Evolutionary conservation across 140 eudicot species (phyloP).

Genomic region (Cichorium intybus): DNA sequence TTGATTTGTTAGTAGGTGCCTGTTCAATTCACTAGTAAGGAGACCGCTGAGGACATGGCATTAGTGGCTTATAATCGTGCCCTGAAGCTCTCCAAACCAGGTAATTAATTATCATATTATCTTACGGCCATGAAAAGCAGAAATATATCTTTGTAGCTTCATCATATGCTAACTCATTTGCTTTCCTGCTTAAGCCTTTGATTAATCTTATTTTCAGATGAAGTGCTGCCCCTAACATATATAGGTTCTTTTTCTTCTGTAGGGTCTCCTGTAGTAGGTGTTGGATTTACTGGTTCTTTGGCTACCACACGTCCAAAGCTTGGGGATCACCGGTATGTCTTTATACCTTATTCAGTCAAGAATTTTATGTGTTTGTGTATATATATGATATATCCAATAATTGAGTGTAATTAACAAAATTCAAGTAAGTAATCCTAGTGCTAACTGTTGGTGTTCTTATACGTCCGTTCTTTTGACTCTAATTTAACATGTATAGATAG

Average conservation of each 20-base stretch:
- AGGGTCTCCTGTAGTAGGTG: slow-evolving; percentile 85
- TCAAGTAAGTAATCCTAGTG: background rate
- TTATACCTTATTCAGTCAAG: background rate
- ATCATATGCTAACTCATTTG: background rate
- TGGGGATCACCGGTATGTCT: slow-evolving; percentile 78
- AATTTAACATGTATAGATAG: background rate
- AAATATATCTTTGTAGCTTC: background rate
- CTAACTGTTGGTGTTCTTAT: no score
- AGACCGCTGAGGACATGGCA: slow-evolving; percentile 90
- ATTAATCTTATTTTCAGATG: background rate
- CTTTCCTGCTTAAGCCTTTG: slow-evolving; percentile 6
- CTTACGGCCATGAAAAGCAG: background rate
- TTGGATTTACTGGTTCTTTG: slow-evolving; percentile 88
- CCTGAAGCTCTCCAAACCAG: slow-evolving; percentile 75
- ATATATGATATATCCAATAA: background rate
- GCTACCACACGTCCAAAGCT: slow-evolving; percentile 71
- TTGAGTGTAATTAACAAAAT: background rate
- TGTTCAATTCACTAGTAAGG: slow-evolving; percentile 51
- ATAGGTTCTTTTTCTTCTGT: slow-evolving; percentile 2
- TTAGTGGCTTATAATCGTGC: slow-evolving; percentile 91
- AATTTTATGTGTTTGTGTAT: background rate
- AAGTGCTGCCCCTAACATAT: slow-evolving; percentile 8
- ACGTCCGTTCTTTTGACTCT: no score
- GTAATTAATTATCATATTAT: slow-evolving; percentile 33
- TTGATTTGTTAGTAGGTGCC: slow-evolving; percentile 52